Evolutionary conservation across 202 grass and related monocot species (phyloP).

Genomic region (Eragrostis tef): DNA sequence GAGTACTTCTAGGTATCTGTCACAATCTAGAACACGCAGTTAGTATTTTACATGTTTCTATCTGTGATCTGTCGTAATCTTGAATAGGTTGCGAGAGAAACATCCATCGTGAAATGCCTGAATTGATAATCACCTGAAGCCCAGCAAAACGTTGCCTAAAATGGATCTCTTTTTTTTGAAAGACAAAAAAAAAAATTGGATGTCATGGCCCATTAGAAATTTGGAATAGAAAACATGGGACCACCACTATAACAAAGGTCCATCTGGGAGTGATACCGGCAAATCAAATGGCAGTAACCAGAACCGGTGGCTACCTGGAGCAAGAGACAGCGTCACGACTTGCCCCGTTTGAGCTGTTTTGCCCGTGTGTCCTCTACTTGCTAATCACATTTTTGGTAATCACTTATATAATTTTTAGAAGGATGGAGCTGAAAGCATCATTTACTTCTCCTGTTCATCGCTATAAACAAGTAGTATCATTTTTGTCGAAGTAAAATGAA

Average conservation of each 20-base stretch:
- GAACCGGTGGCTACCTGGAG: too few relatives aligned
- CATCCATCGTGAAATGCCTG: neutral
- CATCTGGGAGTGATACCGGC: neutral
- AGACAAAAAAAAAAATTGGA: too few relatives aligned
- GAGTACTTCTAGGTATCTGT: neutral
- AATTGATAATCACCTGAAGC: neutral
- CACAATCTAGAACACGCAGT: neutral
- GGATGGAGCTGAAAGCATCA: neutral
- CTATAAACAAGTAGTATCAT: neutral
- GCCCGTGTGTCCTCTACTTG: neutral
- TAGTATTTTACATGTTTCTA: neutral
- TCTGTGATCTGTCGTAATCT: constrained; percentile 3
- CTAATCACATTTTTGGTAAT: neutral
- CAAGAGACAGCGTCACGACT: too few relatives aligned
- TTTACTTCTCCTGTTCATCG: neutral
- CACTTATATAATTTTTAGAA: neutral
- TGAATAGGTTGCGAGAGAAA: neutral
- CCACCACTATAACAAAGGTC: neutral
- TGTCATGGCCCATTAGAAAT: neutral
- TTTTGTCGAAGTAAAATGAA: neutral
- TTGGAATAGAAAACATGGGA: neutral
- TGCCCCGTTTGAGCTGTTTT: too few relatives aligned
- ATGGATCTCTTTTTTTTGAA: too few relatives aligned
- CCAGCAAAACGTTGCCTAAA: neutral
- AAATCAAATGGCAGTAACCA: too few relatives aligned